These are phyloP conservation scores for Eucalyptus albens DNA, from an alignment of 345 rosid genomes.

Conservation along the genomic window DNA sequence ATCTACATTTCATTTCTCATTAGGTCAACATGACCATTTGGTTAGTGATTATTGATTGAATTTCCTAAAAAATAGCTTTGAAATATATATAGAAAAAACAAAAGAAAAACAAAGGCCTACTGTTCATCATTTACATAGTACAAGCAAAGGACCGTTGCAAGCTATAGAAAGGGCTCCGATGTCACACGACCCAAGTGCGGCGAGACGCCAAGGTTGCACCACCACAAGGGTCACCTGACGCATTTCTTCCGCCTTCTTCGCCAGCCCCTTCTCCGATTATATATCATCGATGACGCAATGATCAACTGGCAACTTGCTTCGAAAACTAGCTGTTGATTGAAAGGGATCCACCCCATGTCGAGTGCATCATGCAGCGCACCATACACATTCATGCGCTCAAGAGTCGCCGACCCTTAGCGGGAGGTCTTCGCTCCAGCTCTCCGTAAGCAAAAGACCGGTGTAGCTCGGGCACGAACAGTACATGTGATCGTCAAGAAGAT, in stretches of 20 bases:
- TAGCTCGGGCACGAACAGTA: neutral
- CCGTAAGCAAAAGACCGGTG: neutral
- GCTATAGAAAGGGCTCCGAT: neutral
- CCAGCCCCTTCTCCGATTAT: neutral
- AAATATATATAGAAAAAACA: no score
- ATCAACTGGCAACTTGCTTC: neutral
- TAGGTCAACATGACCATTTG: no score
- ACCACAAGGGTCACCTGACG: neutral
- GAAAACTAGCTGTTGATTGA: no score
- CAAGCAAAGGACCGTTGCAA: neutral
- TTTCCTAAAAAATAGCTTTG: neutral
- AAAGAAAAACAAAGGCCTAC: no score
- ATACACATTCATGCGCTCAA: neutral
- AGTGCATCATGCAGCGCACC: neutral
- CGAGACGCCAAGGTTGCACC: no score
- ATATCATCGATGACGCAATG: neutral
- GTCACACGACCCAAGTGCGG: no score
- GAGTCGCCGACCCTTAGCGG: neutral
- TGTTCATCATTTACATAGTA: neutral
- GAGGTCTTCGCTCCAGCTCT: neutral
- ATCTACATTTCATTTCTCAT: no score
- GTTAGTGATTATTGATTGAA: no score
- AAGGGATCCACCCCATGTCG: neutral
- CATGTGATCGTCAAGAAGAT: neutral
- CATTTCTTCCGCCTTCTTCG: neutral